Conservation (phyloP, 345 rosid genomes). For the Sonneratia alba region DNA sequence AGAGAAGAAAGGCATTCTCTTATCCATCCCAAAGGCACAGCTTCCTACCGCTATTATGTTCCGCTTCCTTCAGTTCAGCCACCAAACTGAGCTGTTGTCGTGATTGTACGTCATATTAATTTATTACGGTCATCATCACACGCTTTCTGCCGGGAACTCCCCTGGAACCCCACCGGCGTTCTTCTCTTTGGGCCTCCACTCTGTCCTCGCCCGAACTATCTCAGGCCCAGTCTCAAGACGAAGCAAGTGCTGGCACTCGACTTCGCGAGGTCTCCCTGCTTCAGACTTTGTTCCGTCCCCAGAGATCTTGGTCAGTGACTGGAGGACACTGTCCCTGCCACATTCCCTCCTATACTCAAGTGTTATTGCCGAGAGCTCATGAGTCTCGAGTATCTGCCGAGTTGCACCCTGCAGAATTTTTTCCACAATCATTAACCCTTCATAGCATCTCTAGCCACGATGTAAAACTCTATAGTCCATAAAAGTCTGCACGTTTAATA, state of each 20-base stretch:
- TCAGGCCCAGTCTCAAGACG: constrained; percentile 71
- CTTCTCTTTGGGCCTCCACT: constrained; percentile 64
- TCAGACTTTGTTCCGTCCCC: constrained; percentile 10
- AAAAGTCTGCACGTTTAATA: not conserved
- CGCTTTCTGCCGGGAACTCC: not conserved
- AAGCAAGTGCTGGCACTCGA: constrained; percentile 84
- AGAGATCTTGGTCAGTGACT: constrained; percentile 60
- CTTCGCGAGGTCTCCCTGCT: constrained; percentile 18
- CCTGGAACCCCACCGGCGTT: not conserved
- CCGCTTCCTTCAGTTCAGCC: not conserved
- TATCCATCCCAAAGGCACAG: no score
- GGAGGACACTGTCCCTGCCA: constrained; percentile 69
- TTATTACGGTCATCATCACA: not conserved
- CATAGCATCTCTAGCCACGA: not conserved
- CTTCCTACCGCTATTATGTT: no score
- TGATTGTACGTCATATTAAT: not conserved
- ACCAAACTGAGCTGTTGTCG: no score
- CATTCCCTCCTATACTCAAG: constrained; percentile 91
- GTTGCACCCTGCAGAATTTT: constrained; percentile 66
- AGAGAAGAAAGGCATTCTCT: no score
- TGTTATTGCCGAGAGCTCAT: constrained; percentile 57
- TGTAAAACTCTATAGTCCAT: not conserved
- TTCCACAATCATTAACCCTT: not conserved
- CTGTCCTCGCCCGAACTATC: constrained; percentile 74
- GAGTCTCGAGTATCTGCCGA: constrained; percentile 59